A percentile compares a stretch with the other conserved stretches of the same genome.
These are phyloP conservation scores for Vitis hybrid DNA, from an alignment of 177 flowering plant species.

Conservation along the genomic window DNA sequence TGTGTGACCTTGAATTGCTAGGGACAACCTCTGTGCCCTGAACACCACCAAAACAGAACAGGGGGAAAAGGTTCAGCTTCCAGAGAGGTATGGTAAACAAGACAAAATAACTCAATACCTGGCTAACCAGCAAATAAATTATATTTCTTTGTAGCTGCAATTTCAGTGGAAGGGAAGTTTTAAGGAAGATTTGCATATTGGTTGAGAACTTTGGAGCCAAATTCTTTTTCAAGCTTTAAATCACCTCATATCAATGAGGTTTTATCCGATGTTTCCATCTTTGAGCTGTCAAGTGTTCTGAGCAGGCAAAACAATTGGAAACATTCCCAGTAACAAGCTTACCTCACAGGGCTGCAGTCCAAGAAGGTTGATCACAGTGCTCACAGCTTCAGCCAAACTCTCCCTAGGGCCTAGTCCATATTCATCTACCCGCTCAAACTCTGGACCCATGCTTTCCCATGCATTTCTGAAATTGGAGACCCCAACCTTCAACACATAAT, in stretches of 20 bases:
- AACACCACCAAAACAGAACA: conserved; percentile 9
- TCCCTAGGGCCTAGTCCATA: conserved; percentile 97
- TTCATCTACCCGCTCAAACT: conserved; percentile 80
- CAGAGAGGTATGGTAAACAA: neutral
- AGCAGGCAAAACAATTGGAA: neutral
- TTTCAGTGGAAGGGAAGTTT: no score
- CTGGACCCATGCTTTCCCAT: conserved; percentile 90
- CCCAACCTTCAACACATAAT: conserved; percentile 84
- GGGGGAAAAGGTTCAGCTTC: neutral
- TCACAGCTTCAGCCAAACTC: conserved; percentile 87
- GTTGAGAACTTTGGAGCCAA: neutral
- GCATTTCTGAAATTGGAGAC: conserved; percentile 96
- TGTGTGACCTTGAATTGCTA: conserved; percentile 93
- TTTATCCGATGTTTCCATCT: no score
- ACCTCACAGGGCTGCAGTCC: conserved; percentile 99
- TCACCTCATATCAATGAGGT: neutral
- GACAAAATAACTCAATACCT: neutral
- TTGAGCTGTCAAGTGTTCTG: neutral
- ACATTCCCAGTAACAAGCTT: conserved; percentile 10
- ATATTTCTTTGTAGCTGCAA: no score
- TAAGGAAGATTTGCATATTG: no score
- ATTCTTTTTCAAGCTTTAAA: neutral
- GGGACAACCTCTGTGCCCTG: conserved; percentile 93
- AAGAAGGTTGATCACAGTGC: conserved; percentile 78
- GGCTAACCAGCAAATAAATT: no score